phyloP scores from a whole-genome alignment of 2,329 filamentous ascomycete genomes.

The Fusarium mexicanum region DNA sequence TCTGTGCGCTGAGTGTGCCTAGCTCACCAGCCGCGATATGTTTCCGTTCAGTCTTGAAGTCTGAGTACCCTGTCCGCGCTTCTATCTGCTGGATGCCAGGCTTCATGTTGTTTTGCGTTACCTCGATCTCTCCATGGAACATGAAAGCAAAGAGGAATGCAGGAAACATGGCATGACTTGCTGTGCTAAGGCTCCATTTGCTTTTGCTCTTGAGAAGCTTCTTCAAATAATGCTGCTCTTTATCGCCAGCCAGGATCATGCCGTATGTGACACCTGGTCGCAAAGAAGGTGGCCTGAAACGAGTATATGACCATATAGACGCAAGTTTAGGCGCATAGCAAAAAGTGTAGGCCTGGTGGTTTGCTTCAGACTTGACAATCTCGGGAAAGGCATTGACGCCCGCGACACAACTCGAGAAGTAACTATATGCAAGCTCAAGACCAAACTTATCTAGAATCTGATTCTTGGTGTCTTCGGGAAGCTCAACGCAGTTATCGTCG shows the following conservation, averaged over 20 bases:
- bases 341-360: constrained; percentile 45
- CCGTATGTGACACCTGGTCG: constrained; percentile 41
- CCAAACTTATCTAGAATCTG: constrained; percentile 43
- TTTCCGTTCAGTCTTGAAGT: constrained; percentile 45
- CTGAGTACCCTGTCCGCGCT: constrained; percentile 48
- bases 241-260: constrained; percentile 45
- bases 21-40: constrained; percentile 44
- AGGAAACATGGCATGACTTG: constrained; percentile 49
- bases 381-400: constrained; percentile 45
- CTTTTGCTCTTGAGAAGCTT: constrained; percentile 36
- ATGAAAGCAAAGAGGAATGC: constrained; percentile 48
- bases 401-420: constrained; percentile 48
- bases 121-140: constrained; percentile 48
- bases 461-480: constrained; percentile 34
- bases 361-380: neutral
- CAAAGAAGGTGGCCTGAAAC: constrained; percentile 8
- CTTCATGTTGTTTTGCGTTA: constrained; percentile 47
- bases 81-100: constrained; percentile 48
- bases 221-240: constrained; percentile 39
- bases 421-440: constrained; percentile 45
- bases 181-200: constrained; percentile 43
- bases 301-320: constrained; percentile 49
- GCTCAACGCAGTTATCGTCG: constrained; percentile 35
- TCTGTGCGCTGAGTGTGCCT: constrained; percentile 45
- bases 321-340: constrained; percentile 53